Percentiles rank a stretch among this genome's conserved stretches.
Conservation (phyloP, 495 filamentous ascomycete genomes). For the Penicillium samsonianum region DNA sequence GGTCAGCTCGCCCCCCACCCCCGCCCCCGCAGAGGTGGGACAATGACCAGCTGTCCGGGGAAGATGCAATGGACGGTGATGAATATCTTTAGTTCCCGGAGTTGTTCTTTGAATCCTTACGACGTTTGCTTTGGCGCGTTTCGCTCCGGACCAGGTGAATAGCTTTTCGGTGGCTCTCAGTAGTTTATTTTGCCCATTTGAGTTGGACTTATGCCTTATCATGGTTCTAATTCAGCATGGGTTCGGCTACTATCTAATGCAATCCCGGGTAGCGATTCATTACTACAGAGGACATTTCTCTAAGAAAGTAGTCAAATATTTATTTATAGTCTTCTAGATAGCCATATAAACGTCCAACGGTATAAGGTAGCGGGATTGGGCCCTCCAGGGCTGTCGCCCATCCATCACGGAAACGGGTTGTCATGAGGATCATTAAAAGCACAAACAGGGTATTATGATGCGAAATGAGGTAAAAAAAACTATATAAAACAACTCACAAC, state of each 20-base stretch:
- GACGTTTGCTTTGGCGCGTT: background rate
- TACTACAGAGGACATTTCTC: background rate
- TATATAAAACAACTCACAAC: conserved; percentile 34
- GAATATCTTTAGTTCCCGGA: conserved; percentile 32
- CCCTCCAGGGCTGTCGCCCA: background rate
- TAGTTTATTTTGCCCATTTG: background rate
- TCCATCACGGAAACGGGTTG: background rate
- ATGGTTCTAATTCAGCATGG: background rate
- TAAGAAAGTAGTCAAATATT: background rate
- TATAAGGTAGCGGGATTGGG: background rate
- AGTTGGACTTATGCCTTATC: too few species aligned
- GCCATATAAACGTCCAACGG: background rate
- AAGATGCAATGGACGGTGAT: conserved; percentile 37
- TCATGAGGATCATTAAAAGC: background rate
- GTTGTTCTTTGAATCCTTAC: background rate
- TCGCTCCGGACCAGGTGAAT: background rate
- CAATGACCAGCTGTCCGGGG: conserved; percentile 22
- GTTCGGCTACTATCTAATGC: background rate
- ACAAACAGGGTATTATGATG: conserved; percentile 4
- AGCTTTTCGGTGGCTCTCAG: background rate
- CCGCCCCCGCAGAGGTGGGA: conserved; percentile 16
- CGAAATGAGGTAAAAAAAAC: background rate
- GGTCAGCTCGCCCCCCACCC: conserved; percentile 21
- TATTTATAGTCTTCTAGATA: conserved; percentile 2
- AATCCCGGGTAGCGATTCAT: background rate